Evolutionary conservation across 2,329 filamentous ascomycete species (phyloP), one percentile per base, ranked within the genome.

Genomic region (Cordyceps militaris): DNA sequence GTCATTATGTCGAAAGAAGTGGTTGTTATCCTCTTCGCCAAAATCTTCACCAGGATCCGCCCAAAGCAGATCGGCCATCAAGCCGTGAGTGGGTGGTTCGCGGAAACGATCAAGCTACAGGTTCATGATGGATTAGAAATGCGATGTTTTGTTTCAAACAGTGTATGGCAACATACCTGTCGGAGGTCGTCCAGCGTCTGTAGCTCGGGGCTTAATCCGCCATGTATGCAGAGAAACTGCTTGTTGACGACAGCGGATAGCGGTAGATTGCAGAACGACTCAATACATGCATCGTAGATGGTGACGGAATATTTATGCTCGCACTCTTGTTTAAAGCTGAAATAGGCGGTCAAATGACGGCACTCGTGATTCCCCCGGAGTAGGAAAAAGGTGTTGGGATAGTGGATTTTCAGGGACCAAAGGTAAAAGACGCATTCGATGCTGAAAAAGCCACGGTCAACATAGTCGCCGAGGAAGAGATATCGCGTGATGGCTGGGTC

Each of bases 61-160:
- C 94, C 94, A 99, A 24, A 99, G 87, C 61, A 99, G 96, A 70
- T 99, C 94, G 75, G 94, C 99, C 94, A 99, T 99, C 64, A 99
- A 78, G 48, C 94, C 94, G 69, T 97, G 93, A 2, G 94, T 99
- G 3, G 94, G 94, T 46, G 94, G 94, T 74, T 99, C 94, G 59
- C 92, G 85, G 83, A 99, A 97, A 59, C 94, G 91, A 72, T 99
- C 92, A 73, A 99, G 95, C 88, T 96, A 63, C n/a, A n/a, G 38
- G 34, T 23, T 28, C 40, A 57, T 13, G 6, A 64, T 66, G 44
- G 65, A 63, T 59, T 50, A 61, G 28, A 42, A 38, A 49, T 21
- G 6, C 4, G 8, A 30, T 26, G 34, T 6, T 30, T 36, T 43
- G 4, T 7, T 26, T 21, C 26, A 21, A n/a, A 8, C 5, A 4